Evolutionary conservation across 495 filamentous ascomycete species (phyloP), one percentile per base, ranked within the genome.

Genomic region (Penicillium odoratum): DNA sequence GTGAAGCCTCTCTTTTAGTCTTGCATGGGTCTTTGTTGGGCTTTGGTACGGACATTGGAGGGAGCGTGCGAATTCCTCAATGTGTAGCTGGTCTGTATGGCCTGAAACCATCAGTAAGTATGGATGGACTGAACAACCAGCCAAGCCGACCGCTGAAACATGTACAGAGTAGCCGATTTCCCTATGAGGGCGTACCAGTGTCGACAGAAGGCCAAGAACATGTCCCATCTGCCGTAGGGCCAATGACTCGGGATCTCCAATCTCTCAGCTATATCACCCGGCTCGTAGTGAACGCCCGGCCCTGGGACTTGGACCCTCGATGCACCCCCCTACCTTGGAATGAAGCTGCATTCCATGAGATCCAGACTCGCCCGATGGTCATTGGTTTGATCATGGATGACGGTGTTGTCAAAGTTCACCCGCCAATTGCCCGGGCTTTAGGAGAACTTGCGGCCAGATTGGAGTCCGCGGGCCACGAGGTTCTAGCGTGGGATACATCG

Each of bases 11-110:
- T 4, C 67, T 90, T 34, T 62, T 89, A 29, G 83, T 78, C 6
- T 69, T 88, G 52, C 74, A 82, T 34, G 87, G 86, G 4, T 82
- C 78, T n/a, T 68, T 82, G 11, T 60, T 90, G 5, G 88, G 88
- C 0, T 81, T 88, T 36, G 87, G 86, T 1, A 87, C 85, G 2
- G 81, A 85, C 34, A 81, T 83, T 33, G 87, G 87, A 2, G 88
- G 87, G 0, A 83, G 80, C 33, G 69, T 87, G 9, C 64, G 84
- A 18, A 84, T 85, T 25, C 85, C 85, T 1, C 76, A 79, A 11
- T 73, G 77, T 31, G 77, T 78, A 47, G 76, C 76, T 36, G 82
- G 83, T 6, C 54, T 84, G 5, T 85, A 82, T 55, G 75, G 78
- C 0, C 69, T 87, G 48, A 87, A 86, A 58, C 84, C 85, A 4